Evolutionary conservation across 2,329 filamentous ascomycete genomes (phyloP), one percentile per base, ranked within the genome.

Genomic region (Stemphylium lycopersici): DNA sequence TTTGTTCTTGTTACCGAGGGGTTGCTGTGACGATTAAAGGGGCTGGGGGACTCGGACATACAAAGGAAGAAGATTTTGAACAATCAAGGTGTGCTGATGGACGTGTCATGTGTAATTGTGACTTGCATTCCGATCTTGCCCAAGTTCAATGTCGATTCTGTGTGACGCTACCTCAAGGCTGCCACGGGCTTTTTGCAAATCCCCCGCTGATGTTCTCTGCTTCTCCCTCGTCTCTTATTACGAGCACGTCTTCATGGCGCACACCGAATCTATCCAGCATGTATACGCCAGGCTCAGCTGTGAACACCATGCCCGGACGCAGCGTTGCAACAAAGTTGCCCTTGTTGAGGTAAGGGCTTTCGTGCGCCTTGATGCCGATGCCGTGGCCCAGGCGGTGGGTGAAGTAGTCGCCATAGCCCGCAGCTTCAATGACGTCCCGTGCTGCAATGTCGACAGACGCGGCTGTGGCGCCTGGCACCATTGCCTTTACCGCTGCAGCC

Each of bases 341-440:
- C 63, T 87, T 84, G 66, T 88, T 86, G 29, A 88, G 72, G 59
- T 87, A 88, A 0, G 85, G 85, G 26, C 83, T 84, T 65, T 88
- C 85, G 58, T 87, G 85, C 1, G 85, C 85, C 71, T 88, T 87
- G 66, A 88, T 87, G 0, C 85, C 86, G 42, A 88, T 87, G 1
- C 85, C 83, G 61, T 88, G 86, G 1, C 85, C 85, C 1, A 88
- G 75, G 1, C 85, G 79, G 60, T 88, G 85, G 1, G 85, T 87
- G 58, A 88, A 88, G 0, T 77, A 78, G 16, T 80, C 73, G 0
- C 82, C 84, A 54, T 87, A 87, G 0, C 84, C 85, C 0, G 83
- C 84, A 10, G 80, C 69, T 11, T 81, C 78, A 44, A 88, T 87
- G 16, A 87, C 77, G 0, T 73, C 72, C 1, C 85, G 78, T 5